Conservation (phyloP, 1,284 basidiomycete species). For the Porogramme epimiltina region DNA sequence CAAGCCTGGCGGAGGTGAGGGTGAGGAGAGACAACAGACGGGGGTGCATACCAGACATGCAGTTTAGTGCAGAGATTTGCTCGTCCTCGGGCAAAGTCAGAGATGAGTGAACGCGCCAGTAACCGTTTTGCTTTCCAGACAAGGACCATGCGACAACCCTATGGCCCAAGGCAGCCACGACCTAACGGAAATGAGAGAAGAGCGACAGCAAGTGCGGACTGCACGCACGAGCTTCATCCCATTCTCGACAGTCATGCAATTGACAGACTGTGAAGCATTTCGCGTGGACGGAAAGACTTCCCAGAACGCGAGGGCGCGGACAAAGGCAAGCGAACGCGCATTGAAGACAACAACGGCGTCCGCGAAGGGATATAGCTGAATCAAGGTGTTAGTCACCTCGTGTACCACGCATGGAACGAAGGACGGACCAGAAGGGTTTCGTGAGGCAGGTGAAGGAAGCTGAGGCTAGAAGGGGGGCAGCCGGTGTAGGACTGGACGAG, state of each 20-base stretch:
- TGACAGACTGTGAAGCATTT: slow-evolving; percentile 48
- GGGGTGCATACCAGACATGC: slow-evolving; percentile 57
- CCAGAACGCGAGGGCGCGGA: slow-evolving; percentile 72
- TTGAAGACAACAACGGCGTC: slow-evolving; percentile 70
- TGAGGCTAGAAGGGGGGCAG: slow-evolving; percentile 55
- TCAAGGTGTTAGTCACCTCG: background rate
- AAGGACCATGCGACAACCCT: slow-evolving; percentile 75
- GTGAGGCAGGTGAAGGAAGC: slow-evolving; percentile 56
- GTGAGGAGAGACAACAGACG: background rate
- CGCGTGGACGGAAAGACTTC: slow-evolving; percentile 69
- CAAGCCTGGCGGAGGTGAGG: slow-evolving; percentile 50
- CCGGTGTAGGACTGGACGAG: slow-evolving; percentile 60
- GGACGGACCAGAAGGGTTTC: slow-evolving; percentile 59
- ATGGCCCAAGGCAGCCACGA: slow-evolving; percentile 67
- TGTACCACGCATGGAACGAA: background rate
- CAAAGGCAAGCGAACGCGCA: slow-evolving; percentile 59
- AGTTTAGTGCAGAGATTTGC: slow-evolving; percentile 62
- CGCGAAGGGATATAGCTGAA: slow-evolving; percentile 69
- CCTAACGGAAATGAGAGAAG: slow-evolving; percentile 41
- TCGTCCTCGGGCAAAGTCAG: slow-evolving; percentile 59
- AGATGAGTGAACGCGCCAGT: slow-evolving; percentile 81
- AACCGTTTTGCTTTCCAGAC: slow-evolving; percentile 58
- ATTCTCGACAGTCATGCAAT: slow-evolving; percentile 67
- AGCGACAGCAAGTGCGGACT: background rate
- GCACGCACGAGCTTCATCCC: slow-evolving; percentile 73